Evolutionary conservation across 2,329 filamentous ascomycete species (phyloP), one percentile per base, ranked within the genome.

Genomic region (Penicillium sp.): DNA sequence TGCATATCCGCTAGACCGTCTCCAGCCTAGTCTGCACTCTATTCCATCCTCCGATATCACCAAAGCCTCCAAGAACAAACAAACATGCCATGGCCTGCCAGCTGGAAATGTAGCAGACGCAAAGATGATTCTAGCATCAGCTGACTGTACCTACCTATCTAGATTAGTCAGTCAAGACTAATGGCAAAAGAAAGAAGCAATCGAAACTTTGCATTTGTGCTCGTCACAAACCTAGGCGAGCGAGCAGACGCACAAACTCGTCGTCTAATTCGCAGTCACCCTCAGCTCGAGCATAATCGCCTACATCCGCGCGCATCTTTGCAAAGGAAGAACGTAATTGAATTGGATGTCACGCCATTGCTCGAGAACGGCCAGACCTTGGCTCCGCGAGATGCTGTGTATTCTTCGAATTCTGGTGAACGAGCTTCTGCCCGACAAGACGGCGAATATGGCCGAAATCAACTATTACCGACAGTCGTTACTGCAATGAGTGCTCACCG

Each of bases 331-430:
- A 49, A 38, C 18, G 23, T 33, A 21, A 33, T 49, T 14, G 47
- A 49, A 18, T 20, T 49, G n/a, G 47, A 49, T 49, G 5, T 49
- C 11, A 49, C 47, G 12, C 47, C 47, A 6, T 38, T 49, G 47
- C 30, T 49, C 7, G 47, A 49, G n/a, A 49, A 20, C 8, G 21
- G 42, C 42, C 42, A 45, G 18, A 16, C 42, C 16, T n/a, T n/a
- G n/a, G n/a, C n/a, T n/a, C n/a, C n/a, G n/a, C n/a, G n/a, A n/a
- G n/a, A n/a, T n/a, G n/a, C n/a, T n/a, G n/a, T n/a, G n/a, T n/a
- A n/a, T n/a, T n/a, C n/a, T n/a, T n/a, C n/a, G n/a, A n/a, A n/a
- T n/a, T n/a, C n/a, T 33, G 38, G 18, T 42, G 38, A n/a, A 42
- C 12, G 16, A 45, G 42, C 18, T 45, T 21, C 42, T 45, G 5